phyloP scores from a whole-genome alignment of 2,329 filamentous ascomycete species.

The Trichoderma asperellum region DNA sequence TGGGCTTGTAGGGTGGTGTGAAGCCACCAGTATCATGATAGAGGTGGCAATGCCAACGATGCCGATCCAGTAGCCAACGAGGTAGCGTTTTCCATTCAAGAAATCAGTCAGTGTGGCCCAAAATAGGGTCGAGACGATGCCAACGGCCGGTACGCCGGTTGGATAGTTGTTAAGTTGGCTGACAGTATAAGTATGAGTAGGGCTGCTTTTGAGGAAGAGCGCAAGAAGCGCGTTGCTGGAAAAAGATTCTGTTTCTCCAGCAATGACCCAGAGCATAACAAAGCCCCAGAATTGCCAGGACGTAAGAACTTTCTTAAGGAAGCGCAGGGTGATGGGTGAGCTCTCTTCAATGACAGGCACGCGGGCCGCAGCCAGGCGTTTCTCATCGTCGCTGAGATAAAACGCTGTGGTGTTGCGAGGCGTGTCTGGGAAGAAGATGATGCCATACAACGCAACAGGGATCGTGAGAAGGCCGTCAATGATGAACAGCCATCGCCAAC shows the following conservation, averaged over 20 bases:
- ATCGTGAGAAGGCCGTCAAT: conserved; percentile 62
- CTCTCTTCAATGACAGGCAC: conserved; percentile 45
- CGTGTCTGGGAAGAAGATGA: conserved; percentile 46
- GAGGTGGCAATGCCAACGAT: conserved; percentile 66
- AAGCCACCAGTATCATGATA: conserved; percentile 62
- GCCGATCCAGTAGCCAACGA: conserved; percentile 69
- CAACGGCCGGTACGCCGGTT: conserved; percentile 59
- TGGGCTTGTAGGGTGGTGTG: conserved; percentile 44
- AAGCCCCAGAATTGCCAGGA: conserved; percentile 71
- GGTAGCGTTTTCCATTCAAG: conserved; percentile 63
- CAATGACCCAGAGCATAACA: conserved; percentile 68
- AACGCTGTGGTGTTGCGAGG: conserved; percentile 52
- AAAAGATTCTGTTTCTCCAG: conserved; percentile 73
- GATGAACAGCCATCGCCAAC: conserved; percentile 74
- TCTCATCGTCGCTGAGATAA: conserved; percentile 52
- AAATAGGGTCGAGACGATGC: conserved; percentile 65
- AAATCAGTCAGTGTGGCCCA: conserved; percentile 72
- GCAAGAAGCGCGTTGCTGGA: conserved; percentile 63
- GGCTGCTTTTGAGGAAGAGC: conserved; percentile 55
- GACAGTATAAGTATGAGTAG: conserved; percentile 48
- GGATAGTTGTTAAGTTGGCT: conserved; percentile 61
- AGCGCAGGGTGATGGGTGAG: conserved; percentile 52
- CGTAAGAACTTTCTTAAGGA: conserved; percentile 58
- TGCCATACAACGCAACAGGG: conserved; percentile 42
- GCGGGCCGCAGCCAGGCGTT: conserved; percentile 48